These are phyloP conservation scores for Eucalyptus lansdowneana DNA, from an alignment of 345 rosid genomes.

Conservation along the genomic window DNA sequence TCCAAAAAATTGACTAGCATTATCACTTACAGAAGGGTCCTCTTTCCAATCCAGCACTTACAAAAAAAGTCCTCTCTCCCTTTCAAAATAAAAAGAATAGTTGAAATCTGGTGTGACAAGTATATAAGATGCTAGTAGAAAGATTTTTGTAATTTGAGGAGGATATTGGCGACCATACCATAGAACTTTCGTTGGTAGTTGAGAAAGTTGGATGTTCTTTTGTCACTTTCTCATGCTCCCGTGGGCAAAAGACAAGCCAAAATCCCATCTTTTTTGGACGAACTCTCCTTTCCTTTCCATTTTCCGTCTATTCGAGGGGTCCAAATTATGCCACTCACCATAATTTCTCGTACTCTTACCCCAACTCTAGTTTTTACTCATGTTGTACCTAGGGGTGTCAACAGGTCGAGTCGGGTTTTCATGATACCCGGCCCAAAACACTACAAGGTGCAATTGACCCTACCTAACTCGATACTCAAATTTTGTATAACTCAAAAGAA, in stretches of 20 bases:
- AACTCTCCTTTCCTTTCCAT: background rate
- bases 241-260: background rate
- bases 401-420: too few species aligned
- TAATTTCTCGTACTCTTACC: background rate
- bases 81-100: background rate
- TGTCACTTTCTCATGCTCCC: background rate
- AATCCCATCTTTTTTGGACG: background rate
- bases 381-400: background rate
- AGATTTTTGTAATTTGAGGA: background rate
- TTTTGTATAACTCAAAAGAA: too few species aligned
- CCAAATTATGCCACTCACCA: background rate
- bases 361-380: background rate
- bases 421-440: too few species aligned
- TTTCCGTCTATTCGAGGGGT: background rate
- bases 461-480: too few species aligned
- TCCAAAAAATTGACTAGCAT: background rate
- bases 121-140: background rate
- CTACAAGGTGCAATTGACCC: too few species aligned
- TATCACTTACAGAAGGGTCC: background rate
- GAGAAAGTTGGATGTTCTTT: background rate
- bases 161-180: background rate
- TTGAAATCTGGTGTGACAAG: background rate
- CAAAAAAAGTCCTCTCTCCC: background rate
- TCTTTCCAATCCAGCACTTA: background rate
- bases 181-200: too few species aligned